Conservation (phyloP, 2,329 filamentous ascomycete genomes). For the Metarhizium rileyi region DNA sequence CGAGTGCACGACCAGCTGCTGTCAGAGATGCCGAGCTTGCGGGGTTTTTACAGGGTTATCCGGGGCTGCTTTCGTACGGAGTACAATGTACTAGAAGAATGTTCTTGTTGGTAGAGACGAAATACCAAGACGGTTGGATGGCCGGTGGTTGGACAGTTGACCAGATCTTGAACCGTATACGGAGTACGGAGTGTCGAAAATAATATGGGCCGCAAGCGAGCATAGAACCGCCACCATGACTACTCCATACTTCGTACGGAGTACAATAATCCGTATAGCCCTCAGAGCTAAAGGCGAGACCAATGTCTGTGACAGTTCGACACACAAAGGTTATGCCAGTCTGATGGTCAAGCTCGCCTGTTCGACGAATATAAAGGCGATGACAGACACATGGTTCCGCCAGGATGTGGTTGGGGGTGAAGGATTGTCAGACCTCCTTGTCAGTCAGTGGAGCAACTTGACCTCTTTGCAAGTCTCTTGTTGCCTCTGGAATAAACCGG, state of each 20-base stretch:
- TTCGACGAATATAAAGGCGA: not conserved
- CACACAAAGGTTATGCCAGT: not conserved
- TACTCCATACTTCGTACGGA: not conserved
- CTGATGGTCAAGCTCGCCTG: not conserved
- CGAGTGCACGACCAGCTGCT: not conserved
- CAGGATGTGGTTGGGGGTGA: not conserved
- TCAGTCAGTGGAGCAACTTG: not conserved
- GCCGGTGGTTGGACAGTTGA: not conserved
- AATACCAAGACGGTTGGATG: not conserved
- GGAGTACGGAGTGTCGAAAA: not conserved
- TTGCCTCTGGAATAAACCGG: not conserved
- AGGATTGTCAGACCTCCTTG: not conserved
- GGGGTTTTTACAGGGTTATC: not conserved
- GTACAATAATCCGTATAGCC: not conserved
- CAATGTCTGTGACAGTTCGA: not conserved
- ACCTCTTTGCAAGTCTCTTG: not conserved
- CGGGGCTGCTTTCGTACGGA: not conserved
- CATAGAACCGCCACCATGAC: not conserved
- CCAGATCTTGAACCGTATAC: not conserved
- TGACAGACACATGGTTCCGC: not conserved
- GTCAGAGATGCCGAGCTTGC: not conserved
- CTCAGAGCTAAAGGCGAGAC: not conserved
- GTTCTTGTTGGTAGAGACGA: not conserved
- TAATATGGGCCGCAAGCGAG: not conserved
- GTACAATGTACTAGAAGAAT: not conserved